These are phyloP conservation scores for Hirschioporus abietinus DNA, from an alignment of 768 basidiomycete genomes.

Conservation along the genomic window DNA sequence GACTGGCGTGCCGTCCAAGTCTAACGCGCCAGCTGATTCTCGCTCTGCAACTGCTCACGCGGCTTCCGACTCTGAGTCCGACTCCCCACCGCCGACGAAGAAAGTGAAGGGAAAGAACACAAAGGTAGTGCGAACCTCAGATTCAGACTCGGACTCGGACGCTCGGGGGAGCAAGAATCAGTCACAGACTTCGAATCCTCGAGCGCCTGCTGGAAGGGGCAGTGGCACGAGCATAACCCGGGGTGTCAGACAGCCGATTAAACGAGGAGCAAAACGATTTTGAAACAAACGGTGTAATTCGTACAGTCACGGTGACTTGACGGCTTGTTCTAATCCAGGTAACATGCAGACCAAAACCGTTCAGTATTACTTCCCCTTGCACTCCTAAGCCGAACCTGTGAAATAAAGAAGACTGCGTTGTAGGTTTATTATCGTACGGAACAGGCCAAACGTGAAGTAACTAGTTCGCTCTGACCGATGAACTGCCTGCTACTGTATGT, in stretches of 20 bases:
- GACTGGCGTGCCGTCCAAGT: not conserved
- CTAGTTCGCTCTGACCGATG: too few relatives aligned
- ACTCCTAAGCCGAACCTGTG: too few relatives aligned
- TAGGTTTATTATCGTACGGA: too few relatives aligned
- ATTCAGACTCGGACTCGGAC: slow-evolving; percentile 15
- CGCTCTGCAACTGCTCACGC: not conserved
- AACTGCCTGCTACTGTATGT: too few relatives aligned
- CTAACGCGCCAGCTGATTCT: not conserved
- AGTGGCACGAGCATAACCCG: slow-evolving; percentile 35
- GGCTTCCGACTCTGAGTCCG: slow-evolving; percentile 43
- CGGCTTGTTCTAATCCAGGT: not conserved
- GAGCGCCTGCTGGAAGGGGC: slow-evolving; percentile 17
- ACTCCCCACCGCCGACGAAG: slow-evolving; percentile 35
- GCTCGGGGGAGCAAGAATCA: slow-evolving; percentile 35
- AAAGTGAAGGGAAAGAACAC: slow-evolving; percentile 26
- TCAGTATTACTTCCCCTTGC: too few relatives aligned
- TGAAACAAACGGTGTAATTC: slow-evolving; percentile 25
- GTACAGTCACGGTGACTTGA: too few relatives aligned
- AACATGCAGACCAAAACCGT: not conserved
- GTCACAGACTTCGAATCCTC: slow-evolving; percentile 26
- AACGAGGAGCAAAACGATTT: slow-evolving; percentile 71
- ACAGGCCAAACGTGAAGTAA: too few relatives aligned
- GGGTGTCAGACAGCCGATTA: slow-evolving; percentile 68
- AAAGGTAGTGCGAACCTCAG: not conserved
- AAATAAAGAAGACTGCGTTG: too few relatives aligned